Evolutionary conservation across 495 filamentous ascomycete genomes (phyloP), one percentile per base, ranked within the genome.

Genomic region (Hyaloscypha hepaticicola): DNA sequence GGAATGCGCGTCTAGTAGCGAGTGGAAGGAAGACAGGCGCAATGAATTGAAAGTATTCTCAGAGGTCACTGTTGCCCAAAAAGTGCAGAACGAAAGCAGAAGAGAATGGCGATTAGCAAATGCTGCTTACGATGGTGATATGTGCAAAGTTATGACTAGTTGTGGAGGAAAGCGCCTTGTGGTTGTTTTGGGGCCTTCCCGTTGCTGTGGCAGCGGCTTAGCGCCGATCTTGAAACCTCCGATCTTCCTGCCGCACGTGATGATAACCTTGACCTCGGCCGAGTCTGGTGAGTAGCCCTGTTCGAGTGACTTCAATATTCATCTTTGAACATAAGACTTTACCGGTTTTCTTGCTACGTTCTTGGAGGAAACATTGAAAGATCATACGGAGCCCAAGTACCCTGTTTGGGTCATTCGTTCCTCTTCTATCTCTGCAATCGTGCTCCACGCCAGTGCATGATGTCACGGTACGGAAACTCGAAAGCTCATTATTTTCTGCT

Each of bases 1-100:
- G 58, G 63, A 69, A 55, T 69, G 62, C 67, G 67, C 67, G 67
- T 62, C 59, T 53, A 61, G 28, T 55, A 69, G 62, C 24, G 66
- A 64, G 50, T 48, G 27, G 29, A 31, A 55, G 61, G 55, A 60
- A 59, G 21, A 19, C 28, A 51, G 27, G 49, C 34, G 51, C 51
- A 51, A 59, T 25, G 28, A 48, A 51, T 45, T 27, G 45, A 53
- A 45, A n/a, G 51, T 48, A 26, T 55, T 51, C 28, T 63, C 60
- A 60, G 55, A n/a, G 7, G 61, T 25, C 24, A 60, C 45, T 55
- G 55, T 31, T n/a, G 49, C 21, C 12, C 14, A 61, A 25, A 38
- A 55, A 14, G 7, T 65, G 53, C 45, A 41, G 45, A 53, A 25
- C 29, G 55, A 59, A 28, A 60, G 45, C 53, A 55, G 52, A 65